Evolutionary conservation across 805 yeast genomes (phyloP), one percentile per base, ranked within the genome.

Genomic region (Candida morakotiae): DNA sequence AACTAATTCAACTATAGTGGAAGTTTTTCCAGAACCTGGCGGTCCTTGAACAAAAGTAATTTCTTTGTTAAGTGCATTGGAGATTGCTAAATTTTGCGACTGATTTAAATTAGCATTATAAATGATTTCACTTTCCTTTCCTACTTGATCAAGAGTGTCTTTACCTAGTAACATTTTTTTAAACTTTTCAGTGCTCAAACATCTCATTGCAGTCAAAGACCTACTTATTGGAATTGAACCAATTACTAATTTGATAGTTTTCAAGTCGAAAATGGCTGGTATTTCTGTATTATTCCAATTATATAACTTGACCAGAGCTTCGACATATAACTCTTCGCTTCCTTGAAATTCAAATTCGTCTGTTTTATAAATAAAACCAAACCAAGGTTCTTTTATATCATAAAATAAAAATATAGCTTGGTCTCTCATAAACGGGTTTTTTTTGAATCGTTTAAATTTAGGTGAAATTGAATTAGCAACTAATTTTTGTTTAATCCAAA

Each of bases 21-120:
- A 62, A 0, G 73, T 67, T 38, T 67, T 66, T 39, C 71, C 73
- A 9, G 71, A 64, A 46, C 95, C 95, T 2, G 97, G 97, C 11
- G 73, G 71, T 10, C 73, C 73, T 42, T 66, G 70, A 14, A 67
- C 42, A 1, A 66, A 65, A 3, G 79, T 76, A 26, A 68, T 71
- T 18, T 70, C 61, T 47, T 64, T 75, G 50, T 65, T 71, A 41
- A 69, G 55, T 4, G 67, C 79, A 32, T 76, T 71, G 41, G 74
- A 77, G 39, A 65, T 44, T 58, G 81, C 80, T 22, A 65, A 63
- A 43, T 73, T 74, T 44, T 79, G 84, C 0, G 83, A 77, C 3
- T 67, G 73, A 49, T 79, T 79, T 42, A 77, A 67, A 2, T 67
- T 52, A n/a, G 67, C 71, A 26, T 21, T 9, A 21, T n/a, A n/a